phyloP scores from a whole-genome alignment of 805 yeast genomes.

The Yamadazyma phyllophila region DNA sequence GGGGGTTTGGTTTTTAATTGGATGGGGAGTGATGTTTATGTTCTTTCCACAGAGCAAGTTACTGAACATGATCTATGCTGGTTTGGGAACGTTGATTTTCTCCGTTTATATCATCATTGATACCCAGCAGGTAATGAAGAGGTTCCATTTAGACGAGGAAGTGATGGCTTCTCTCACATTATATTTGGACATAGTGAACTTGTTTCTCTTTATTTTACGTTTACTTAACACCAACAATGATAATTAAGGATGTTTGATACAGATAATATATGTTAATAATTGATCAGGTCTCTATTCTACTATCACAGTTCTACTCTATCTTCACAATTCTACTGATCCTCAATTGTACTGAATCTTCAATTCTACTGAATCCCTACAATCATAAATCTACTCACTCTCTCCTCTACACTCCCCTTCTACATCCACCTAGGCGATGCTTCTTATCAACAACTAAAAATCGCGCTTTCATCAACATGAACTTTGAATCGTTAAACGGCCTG shows the following conservation, averaged over 20 bases:
- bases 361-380: too few relatives aligned
- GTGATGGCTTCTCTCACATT: slow-evolving; percentile 75
- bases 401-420: too few relatives aligned
- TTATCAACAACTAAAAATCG: background rate
- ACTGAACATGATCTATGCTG: slow-evolving; percentile 65
- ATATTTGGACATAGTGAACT: slow-evolving; percentile 78
- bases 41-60: slow-evolving; percentile 61
- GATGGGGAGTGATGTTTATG: slow-evolving; percentile 66
- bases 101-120: slow-evolving; percentile 72
- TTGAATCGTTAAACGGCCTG: slow-evolving; percentile 13
- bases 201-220: slow-evolving; percentile 73
- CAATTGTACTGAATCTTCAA: too few relatives aligned
- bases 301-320: too few relatives aligned
- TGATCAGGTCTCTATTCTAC: too few relatives aligned
- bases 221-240: slow-evolving; percentile 10
- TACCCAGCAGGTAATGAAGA: slow-evolving; percentile 76
- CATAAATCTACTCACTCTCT: too few relatives aligned
- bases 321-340: too few relatives aligned
- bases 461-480: slow-evolving; percentile 4
- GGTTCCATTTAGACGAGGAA: slow-evolving; percentile 78
- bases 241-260: background rate
- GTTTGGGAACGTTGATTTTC: slow-evolving; percentile 72
- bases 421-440: too few relatives aligned
- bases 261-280: background rate
- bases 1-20: slow-evolving; percentile 65